Evolutionary conservation across 345 rosid genomes (phyloP), one percentile per base, ranked within the genome.

Genomic region (Moricandia arvensis): DNA sequence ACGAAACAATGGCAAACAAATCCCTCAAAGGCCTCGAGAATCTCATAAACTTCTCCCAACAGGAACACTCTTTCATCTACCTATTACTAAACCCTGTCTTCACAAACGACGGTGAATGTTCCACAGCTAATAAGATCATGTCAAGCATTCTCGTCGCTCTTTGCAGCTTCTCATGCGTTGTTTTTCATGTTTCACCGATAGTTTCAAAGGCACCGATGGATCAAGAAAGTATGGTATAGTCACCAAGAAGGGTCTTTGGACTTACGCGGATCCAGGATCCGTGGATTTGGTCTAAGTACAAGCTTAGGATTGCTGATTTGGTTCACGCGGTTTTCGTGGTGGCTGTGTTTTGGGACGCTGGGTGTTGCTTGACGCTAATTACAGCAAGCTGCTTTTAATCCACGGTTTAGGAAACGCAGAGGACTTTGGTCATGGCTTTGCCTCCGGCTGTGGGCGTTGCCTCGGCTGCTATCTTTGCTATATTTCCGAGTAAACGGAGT

Each of bases 11-110:
- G 59, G 62, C 77, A 16, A 90, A 68, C 63, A 83, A 53, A 75
- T 79, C 92, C 43, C 80, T 88, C 8, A 26, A 73, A 3, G 91
- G 96, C 13, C 31, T 88, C 0, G 88, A 92, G 1, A 93, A 85
- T 83, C 89, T 93, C 34, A 61, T 93, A 74, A 89, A 85, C 88
- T 91, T 61, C 97, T 93, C 38, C 98, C 98, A 0, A 89, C 97
- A 12, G 98, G 97, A 72, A 91, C 93, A 0, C 91, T 91, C 63
- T 93, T 93, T 91, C 79, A 12, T 85, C 58, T 93, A 84, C 80
- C 94, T 87, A 51, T 85, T 89, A 86, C 97, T 93, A 10, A 89
- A 85, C 84, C 97, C 98, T 43, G 62, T 91, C 37, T 24, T 91
- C 29, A 81, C 96, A 85, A 85, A 93, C 84, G 84, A 76, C 4